These are phyloP conservation scores for Ustulina deusta DNA, from an alignment of 2,329 filamentous ascomycete species.

Conservation along the genomic window DNA sequence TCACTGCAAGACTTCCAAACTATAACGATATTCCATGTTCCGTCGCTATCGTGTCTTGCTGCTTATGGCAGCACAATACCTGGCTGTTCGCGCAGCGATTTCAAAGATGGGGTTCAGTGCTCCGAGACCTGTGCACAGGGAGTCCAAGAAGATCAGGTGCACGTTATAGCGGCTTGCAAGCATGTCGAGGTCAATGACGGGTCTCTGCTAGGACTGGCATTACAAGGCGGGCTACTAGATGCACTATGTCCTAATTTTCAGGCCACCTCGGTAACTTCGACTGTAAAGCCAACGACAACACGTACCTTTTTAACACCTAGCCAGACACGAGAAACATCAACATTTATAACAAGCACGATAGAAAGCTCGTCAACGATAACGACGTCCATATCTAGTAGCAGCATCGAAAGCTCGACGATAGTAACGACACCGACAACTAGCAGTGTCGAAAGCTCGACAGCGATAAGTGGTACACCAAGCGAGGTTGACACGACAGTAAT, in stretches of 20 bases:
- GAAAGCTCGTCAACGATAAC: slow-evolving; percentile 22
- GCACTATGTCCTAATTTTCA: slow-evolving; percentile 44
- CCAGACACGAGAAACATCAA: slow-evolving; percentile 32
- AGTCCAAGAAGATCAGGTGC: slow-evolving; percentile 37
- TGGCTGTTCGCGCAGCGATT: slow-evolving; percentile 45
- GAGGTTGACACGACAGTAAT: slow-evolving; percentile 20
- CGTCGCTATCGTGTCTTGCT: slow-evolving; percentile 44
- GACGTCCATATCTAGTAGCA: slow-evolving; percentile 18
- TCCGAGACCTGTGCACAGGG: slow-evolving; percentile 46
- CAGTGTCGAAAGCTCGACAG: slow-evolving; percentile 2
- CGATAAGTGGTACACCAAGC: slow-evolving; percentile 11
- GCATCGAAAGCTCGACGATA: slow-evolving; percentile 19
- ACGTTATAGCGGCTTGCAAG: slow-evolving; percentile 41
- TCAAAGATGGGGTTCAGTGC: slow-evolving; percentile 44
- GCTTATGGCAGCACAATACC: slow-evolving; percentile 45
- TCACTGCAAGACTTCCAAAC: slow-evolving; percentile 48
- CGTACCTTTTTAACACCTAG: slow-evolving; percentile 36
- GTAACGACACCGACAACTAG: background rate
- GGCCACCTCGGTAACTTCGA: slow-evolving; percentile 43
- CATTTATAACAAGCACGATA: slow-evolving; percentile 24
- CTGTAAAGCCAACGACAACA: slow-evolving; percentile 40
- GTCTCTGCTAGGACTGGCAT: slow-evolving; percentile 45
- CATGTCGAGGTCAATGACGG: slow-evolving; percentile 40
- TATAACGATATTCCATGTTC: slow-evolving; percentile 46
- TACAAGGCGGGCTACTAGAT: slow-evolving; percentile 44